Conservation (phyloP, 148 eudicot genomes). For the Arbutus unedo region DNA sequence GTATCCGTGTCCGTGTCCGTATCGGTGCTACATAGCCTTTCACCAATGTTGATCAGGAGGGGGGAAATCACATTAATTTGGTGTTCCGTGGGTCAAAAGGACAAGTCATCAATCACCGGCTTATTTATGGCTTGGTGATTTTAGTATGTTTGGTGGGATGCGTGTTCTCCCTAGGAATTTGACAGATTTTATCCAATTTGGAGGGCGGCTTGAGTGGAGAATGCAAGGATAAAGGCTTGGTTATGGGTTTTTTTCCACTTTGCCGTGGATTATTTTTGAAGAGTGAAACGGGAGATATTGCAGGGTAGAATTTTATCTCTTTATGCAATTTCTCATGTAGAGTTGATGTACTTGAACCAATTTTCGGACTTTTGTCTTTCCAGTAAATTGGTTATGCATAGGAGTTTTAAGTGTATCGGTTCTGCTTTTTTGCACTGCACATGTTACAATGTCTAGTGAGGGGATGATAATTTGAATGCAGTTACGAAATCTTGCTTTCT, state of each 20-base stretch:
- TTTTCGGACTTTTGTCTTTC: not conserved
- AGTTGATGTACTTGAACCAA: not conserved
- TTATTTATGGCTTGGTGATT: not conserved
- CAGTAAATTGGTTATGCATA: not conserved
- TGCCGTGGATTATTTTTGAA: not conserved
- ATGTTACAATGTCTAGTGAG: not conserved
- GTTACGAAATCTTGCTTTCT: not conserved
- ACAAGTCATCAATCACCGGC: not conserved
- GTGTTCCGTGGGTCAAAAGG: not conserved
- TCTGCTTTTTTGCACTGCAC: not conserved
- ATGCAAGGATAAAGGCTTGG: not conserved
- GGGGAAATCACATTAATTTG: not conserved
- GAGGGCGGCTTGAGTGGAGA: not conserved
- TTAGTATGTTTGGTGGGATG: not conserved
- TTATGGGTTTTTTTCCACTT: not conserved
- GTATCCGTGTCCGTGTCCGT: too few relatives aligned
- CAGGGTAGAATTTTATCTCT: not conserved
- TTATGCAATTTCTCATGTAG: not conserved
- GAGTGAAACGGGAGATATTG: not conserved
- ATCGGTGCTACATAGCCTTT: too few relatives aligned
- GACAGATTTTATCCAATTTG: not conserved
- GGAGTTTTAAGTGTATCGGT: not conserved
- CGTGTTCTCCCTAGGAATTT: not conserved
- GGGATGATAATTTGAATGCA: not conserved
- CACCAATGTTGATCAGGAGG: not conserved